These are phyloP conservation scores for Penicillium robsamsonii DNA, from an alignment of 495 filamentous ascomycete species.

Conservation along the genomic window DNA sequence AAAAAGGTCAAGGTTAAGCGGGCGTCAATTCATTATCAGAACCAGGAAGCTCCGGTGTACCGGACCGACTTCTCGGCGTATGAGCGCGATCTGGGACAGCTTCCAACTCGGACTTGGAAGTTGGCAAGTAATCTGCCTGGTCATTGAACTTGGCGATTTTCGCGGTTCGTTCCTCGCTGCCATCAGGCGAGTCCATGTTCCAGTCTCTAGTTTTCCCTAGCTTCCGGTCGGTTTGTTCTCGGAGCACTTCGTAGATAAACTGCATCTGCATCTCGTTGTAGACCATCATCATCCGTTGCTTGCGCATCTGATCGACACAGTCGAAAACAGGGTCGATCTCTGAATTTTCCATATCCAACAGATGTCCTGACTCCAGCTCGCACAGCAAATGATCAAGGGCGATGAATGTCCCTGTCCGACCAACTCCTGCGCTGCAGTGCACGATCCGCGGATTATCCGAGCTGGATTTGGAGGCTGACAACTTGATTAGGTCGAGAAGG, in stretches of 20 bases:
- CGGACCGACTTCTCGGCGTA: conserved; percentile 34
- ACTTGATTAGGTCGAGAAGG: conserved; percentile 73
- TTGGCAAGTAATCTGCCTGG: conserved; percentile 31
- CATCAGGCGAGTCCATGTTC: conserved; percentile 16
- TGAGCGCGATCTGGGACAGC: conserved; percentile 25
- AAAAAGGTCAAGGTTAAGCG: conserved; percentile 5
- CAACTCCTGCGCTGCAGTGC: conserved; percentile 93
- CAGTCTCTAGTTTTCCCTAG: conserved; percentile 29
- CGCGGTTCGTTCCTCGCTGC: conserved; percentile 36
- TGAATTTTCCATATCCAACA: conserved; percentile 48
- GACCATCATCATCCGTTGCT: conserved; percentile 96
- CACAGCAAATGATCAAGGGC: conserved; percentile 84
- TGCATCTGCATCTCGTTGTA: conserved; percentile 81
- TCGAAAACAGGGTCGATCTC: conserved; percentile 63
- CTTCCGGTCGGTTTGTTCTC: conserved; percentile 64
- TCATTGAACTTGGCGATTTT: conserved; percentile 43
- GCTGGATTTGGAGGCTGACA: conserved; percentile 69
- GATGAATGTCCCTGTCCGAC: conserved; percentile 92
- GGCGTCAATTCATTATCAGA: conserved; percentile 40
- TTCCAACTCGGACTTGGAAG: conserved; percentile 44
- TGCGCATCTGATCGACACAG: conserved; percentile 75
- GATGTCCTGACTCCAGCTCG: conserved; percentile 72
- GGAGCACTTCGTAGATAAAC: conserved; percentile 87
- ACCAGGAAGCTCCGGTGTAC: conserved; percentile 34
- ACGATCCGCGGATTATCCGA: conserved; percentile 79